phyloP scores from a whole-genome alignment of 2,329 filamentous ascomycete species.

The Salinomyces thailandicus region DNA sequence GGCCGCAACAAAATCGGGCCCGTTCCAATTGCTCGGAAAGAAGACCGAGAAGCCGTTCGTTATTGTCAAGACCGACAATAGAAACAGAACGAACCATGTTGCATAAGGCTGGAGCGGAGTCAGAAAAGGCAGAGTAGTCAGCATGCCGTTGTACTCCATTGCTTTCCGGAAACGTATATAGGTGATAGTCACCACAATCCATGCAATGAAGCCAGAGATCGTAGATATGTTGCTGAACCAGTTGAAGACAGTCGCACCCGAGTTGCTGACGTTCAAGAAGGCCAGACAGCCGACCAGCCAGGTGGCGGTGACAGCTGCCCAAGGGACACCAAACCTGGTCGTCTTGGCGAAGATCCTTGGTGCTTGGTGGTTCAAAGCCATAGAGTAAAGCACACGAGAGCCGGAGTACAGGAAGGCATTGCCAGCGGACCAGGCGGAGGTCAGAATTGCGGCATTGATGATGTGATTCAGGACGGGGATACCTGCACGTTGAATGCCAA shows the following conservation, averaged over 20 bases:
- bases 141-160: constrained; percentile 38
- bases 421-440: constrained; percentile 50
- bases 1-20: constrained; percentile 41
- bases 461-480: constrained; percentile 52
- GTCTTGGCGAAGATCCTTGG: constrained; percentile 40
- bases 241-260: constrained; percentile 29
- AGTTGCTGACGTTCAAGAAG: constrained; percentile 28
- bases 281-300: constrained; percentile 28
- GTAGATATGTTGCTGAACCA: constrained; percentile 28
- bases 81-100: constrained; percentile 39
- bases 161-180: constrained; percentile 44
- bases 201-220: constrained; percentile 28
- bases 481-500: constrained; percentile 51
- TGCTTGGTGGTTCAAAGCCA: constrained; percentile 54
- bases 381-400: constrained; percentile 42
- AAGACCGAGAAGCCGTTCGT: constrained; percentile 50
- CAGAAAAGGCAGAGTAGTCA: constrained; percentile 40
- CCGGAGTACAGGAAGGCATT: constrained; percentile 47
- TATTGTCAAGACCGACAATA: constrained; percentile 41
- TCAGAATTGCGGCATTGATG: constrained; percentile 60
- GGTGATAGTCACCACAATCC: constrained; percentile 34
- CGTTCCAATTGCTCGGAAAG: constrained; percentile 35
- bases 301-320: constrained; percentile 35
- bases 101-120: constrained; percentile 43
- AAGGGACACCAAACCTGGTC: constrained; percentile 42